phyloP scores from a whole-genome alignment of 2,329 filamentous ascomycete species.

The Rasamsonia emersonii region DNA sequence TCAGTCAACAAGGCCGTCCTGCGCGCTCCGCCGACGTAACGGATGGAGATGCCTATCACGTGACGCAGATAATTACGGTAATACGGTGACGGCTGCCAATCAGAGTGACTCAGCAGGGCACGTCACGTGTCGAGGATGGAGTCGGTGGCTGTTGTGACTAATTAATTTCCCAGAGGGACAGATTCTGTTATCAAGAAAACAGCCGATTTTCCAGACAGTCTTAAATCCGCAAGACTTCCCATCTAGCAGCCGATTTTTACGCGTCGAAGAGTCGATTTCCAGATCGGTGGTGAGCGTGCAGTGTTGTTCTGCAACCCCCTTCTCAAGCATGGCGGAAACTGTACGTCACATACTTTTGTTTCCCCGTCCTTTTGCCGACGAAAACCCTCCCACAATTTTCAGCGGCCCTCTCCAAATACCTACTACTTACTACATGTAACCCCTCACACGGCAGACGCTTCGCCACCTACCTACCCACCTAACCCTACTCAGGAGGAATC shows the following conservation, averaged over 20 bases:
- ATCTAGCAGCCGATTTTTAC: too few relatives aligned
- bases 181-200: slow-evolving; percentile 1
- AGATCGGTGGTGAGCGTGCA: too few relatives aligned
- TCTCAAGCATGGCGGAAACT: slow-evolving; percentile 29
- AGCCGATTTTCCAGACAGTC: too few relatives aligned
- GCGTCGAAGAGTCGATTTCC: too few relatives aligned
- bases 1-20: slow-evolving; percentile 1
- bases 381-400: slow-evolving; percentile 28
- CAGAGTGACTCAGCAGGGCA: background rate
- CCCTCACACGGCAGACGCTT: slow-evolving; percentile 6
- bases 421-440: slow-evolving; percentile 17
- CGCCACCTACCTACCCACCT: background rate
- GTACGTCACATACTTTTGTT: slow-evolving; percentile 33
- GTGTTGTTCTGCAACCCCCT: too few relatives aligned
- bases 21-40: slow-evolving; percentile 4
- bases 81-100: slow-evolving; percentile 1
- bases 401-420: slow-evolving; percentile 14
- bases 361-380: slow-evolving; percentile 27
- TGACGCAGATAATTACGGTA: slow-evolving; percentile 3
- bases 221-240: too few relatives aligned
- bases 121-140: slow-evolving; percentile 3
- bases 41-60: slow-evolving; percentile 1
- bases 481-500: background rate
- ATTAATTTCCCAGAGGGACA: too few relatives aligned
- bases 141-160: too few relatives aligned